These are phyloP conservation scores for Microbotryomycetes sp. DNA, from an alignment of 1,284 basidiomycete species.

Conservation along the genomic window DNA sequence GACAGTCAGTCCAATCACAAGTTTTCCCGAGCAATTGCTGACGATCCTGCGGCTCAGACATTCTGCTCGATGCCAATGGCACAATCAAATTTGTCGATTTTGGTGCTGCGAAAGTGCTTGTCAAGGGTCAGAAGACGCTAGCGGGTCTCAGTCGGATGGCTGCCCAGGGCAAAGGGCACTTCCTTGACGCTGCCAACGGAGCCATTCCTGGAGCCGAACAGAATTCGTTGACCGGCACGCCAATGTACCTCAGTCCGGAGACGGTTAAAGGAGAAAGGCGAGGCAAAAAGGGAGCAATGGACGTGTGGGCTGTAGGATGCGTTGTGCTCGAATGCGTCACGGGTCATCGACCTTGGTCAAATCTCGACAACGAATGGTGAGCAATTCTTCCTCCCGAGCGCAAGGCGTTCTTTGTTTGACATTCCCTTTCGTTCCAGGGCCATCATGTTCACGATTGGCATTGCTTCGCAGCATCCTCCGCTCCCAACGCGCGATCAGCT, in stretches of 20 bases:
- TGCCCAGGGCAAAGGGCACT: conserved; percentile 10
- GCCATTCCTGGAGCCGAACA: conserved; percentile 22
- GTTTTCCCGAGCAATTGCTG: neutral
- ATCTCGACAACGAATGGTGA: conserved; percentile 97
- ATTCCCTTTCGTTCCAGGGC: conserved; percentile 53
- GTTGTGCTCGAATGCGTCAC: conserved; percentile 95
- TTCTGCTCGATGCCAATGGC: conserved; percentile 81
- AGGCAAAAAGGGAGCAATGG: conserved; percentile 90
- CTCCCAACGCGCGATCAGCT: conserved; percentile 86
- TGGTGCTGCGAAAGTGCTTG: conserved; percentile 94
- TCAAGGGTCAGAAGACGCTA: conserved; percentile 83
- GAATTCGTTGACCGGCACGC: conserved; percentile 81
- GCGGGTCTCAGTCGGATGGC: conserved; percentile 52
- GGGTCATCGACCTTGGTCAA: conserved; percentile 95
- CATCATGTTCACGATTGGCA: conserved; percentile 98
- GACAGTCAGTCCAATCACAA: conserved; percentile 65
- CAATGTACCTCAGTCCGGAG: conserved; percentile 99
- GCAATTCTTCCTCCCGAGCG: conserved; percentile 28
- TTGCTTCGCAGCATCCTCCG: conserved; percentile 92
- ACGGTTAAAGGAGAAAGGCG: conserved; percentile 69
- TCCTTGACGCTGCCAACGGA: conserved; percentile 31
- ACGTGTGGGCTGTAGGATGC: conserved; percentile 95
- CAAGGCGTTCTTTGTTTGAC: conserved; percentile 29
- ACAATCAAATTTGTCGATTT: conserved; percentile 99
- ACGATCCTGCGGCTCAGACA: conserved; percentile 53